A percentile compares a stretch with the other conserved stretches of the same genome.
phyloP scores from a whole-genome alignment of 1,284 basidiomycete species.

The Rugiboletus extremiorientalis region DNA sequence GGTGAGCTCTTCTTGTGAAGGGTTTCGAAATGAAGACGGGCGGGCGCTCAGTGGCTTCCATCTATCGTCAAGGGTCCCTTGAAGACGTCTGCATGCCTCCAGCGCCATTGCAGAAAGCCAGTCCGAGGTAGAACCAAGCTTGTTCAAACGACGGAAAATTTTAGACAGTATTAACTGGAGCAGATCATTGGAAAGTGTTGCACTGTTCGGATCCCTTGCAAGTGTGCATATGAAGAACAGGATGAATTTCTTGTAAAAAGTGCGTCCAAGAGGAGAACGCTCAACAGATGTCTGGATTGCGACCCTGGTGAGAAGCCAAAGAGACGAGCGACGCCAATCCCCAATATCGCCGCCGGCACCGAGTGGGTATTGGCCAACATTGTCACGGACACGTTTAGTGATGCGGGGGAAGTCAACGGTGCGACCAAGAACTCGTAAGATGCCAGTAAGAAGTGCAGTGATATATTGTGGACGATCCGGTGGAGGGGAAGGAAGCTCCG shows the following conservation, averaged over 20 bases:
- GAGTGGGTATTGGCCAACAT: too few relatives aligned
- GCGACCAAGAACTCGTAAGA: conserved; percentile 30
- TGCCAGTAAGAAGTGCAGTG: conserved; percentile 37
- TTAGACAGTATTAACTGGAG: conserved; percentile 30
- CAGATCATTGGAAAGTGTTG: conserved; percentile 30
- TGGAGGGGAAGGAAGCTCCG: too few relatives aligned
- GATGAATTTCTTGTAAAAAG: conserved; percentile 49
- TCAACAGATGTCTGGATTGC: conserved; percentile 43
- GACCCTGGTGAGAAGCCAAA: conserved; percentile 41
- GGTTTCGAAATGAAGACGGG: conserved; percentile 22
- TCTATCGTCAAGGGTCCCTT: neutral
- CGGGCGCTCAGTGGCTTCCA: neutral
- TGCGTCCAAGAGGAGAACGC: conserved; percentile 5
- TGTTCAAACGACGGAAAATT: conserved; percentile 35
- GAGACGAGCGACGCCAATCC: conserved; percentile 39
- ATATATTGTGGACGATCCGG: conserved; percentile 41
- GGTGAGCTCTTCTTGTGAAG: conserved; percentile 22
- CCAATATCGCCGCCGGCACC: too few relatives aligned
- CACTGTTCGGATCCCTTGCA: conserved; percentile 19
- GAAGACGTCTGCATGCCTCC: neutral
- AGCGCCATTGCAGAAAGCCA: conserved; percentile 12
- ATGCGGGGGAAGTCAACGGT: conserved; percentile 20
- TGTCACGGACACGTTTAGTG: conserved; percentile 30
- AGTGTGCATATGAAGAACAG: conserved; percentile 39
- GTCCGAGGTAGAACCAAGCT: conserved; percentile 26